These are phyloP conservation scores for Tolypocladium album DNA, from an alignment of 2,329 filamentous ascomycete genomes.

Conservation along the genomic window DNA sequence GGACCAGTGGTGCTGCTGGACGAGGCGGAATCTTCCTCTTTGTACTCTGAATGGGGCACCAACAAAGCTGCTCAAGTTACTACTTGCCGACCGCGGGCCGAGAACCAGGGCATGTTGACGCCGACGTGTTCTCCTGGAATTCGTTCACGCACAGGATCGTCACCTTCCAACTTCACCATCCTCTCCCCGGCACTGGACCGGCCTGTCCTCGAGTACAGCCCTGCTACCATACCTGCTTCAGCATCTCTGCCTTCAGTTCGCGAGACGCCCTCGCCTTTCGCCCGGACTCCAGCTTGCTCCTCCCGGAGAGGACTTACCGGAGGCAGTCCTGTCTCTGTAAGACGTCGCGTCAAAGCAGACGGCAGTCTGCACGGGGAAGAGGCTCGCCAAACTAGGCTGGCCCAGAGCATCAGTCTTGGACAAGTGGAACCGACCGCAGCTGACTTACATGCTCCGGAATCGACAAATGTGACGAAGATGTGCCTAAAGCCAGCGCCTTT, in stretches of 20 bases:
- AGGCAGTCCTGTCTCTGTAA: background rate
- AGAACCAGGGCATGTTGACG: background rate
- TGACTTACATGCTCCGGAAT: constrained; percentile 9
- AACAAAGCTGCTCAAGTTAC: constrained; percentile 6
- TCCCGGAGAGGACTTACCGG: background rate
- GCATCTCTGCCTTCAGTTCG: background rate
- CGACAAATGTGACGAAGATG: constrained; percentile 5
- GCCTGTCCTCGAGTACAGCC: constrained; percentile 5
- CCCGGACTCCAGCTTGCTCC: background rate
- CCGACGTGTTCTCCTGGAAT: background rate
- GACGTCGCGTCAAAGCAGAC: too few relatives aligned
- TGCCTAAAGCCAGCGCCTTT: constrained; percentile 15
- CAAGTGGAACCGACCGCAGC: constrained; percentile 10
- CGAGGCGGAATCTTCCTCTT: constrained; percentile 8
- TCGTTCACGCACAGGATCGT: background rate
- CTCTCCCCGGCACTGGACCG: background rate
- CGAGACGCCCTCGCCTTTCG: background rate
- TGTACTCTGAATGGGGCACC: constrained; percentile 11
- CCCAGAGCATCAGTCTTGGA: background rate
- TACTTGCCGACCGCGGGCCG: background rate
- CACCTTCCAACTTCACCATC: background rate
- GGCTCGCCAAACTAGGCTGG: background rate
- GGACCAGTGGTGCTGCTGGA: background rate
- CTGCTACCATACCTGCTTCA: background rate
- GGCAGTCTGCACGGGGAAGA: background rate